These are phyloP conservation scores for Mortierella polycephala DNA, from an alignment of 371 early-diverging fungal species.

Conservation along the genomic window DNA sequence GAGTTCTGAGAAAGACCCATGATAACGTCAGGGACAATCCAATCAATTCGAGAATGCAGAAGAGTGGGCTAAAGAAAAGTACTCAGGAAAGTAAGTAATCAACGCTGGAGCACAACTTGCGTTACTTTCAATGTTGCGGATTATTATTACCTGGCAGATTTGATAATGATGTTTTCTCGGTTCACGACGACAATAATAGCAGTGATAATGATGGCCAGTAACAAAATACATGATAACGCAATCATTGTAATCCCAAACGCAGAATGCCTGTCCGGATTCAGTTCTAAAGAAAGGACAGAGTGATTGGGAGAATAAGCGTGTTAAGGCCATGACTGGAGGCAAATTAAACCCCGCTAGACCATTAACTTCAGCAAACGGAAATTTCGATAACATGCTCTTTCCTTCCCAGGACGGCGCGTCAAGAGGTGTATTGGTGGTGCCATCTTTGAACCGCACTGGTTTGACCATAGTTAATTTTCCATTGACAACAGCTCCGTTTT, in stretches of 20 bases:
- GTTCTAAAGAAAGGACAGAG: constrained; percentile 28
- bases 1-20: constrained; percentile 54
- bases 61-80: constrained; percentile 56
- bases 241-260: constrained; percentile 56
- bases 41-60: constrained; percentile 63
- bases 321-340: too few species aligned
- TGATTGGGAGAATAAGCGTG: neutral
- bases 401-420: constrained; percentile 23
- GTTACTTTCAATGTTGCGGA: too few species aligned
- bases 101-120: too few species aligned
- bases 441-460: constrained; percentile 34
- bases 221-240: constrained; percentile 51
- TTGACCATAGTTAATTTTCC: constrained; percentile 10
- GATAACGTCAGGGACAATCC: constrained; percentile 59
- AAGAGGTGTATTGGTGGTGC: constrained; percentile 18
- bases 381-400: neutral
- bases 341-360: too few species aligned
- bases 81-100: neutral
- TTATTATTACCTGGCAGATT: constrained; percentile 62
- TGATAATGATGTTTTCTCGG: constrained; percentile 61
- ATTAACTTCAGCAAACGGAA: too few species aligned
- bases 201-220: constrained; percentile 51
- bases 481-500: constrained; percentile 9
- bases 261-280: constrained; percentile 55
- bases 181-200: constrained; percentile 56